Conservation (phyloP, 2,329 filamentous ascomycete genomes). For the Exophiala viscosa region DNA sequence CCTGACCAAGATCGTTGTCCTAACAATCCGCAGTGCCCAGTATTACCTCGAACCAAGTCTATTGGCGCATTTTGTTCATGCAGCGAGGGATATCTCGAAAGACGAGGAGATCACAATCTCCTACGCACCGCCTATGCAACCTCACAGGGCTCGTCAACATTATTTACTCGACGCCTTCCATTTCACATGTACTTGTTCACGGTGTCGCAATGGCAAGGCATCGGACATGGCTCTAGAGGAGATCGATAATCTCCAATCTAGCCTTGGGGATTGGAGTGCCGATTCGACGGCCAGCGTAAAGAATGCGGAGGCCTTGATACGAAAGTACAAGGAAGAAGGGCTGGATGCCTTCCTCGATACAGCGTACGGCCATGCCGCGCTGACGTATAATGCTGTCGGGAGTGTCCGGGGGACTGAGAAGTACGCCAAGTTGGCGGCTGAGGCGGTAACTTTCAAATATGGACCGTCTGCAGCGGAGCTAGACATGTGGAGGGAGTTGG, state of each 20-base stretch:
- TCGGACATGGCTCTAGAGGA: conserved; percentile 14
- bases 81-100: conserved; percentile 65
- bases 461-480: conserved; percentile 7
- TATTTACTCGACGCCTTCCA: conserved; percentile 18
- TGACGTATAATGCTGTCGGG: conserved; percentile 22
- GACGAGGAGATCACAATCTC: conserved; percentile 96
- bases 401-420: conserved; percentile 17
- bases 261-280: conserved; percentile 16
- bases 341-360: conserved; percentile 22
- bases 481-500: conserved; percentile 16
- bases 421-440: conserved; percentile 20
- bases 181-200: conserved; percentile 21
- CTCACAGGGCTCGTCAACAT: conserved; percentile 5
- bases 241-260: conserved; percentile 16
- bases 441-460: conserved; percentile 17
- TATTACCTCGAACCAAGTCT: conserved; percentile 17
- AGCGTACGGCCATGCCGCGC: conserved; percentile 23
- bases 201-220: conserved; percentile 13
- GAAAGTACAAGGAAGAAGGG: conserved; percentile 14
- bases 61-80: conserved; percentile 20
- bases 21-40: conserved; percentile 11
- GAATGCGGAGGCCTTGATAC: conserved; percentile 19
- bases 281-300: conserved; percentile 18
- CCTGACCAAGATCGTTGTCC: too few species aligned
- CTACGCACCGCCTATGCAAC: conserved; percentile 47